Conservation (phyloP, 805 yeast species). For the Wickerhamomyces chaumierensis region DNA sequence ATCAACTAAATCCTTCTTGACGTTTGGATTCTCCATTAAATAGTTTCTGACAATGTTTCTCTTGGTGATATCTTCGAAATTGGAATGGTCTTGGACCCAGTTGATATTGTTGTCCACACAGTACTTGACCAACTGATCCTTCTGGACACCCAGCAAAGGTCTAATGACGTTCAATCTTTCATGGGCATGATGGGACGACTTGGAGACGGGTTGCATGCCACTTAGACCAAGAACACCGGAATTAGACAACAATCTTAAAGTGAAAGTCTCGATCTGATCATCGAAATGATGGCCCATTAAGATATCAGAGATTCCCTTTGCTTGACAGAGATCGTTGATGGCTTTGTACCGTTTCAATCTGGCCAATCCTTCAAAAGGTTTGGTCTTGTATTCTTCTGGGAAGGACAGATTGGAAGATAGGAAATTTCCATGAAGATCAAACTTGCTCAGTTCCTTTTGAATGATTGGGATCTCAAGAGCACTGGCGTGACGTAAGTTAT, state of each 20-base stretch:
- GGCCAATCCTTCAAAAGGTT: conserved; percentile 49
- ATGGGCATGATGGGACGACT: conserved; percentile 10
- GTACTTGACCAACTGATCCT: conserved; percentile 32
- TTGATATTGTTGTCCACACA: conserved; percentile 28
- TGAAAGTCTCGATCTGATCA: conserved; percentile 64
- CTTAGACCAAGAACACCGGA: conserved; percentile 46
- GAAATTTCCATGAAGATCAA: conserved; percentile 16
- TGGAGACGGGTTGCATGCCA: conserved; percentile 31
- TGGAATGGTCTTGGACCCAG: conserved; percentile 71
- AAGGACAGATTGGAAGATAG: conserved; percentile 1
- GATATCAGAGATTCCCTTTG: conserved; percentile 24
- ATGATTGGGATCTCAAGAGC: conserved; percentile 16
- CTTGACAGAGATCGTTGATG: conserved; percentile 30
- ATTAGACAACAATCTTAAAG: conserved; percentile 37
- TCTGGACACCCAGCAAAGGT: conserved; percentile 41
- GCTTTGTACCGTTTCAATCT: conserved; percentile 38
- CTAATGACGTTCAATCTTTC: conserved; percentile 24
- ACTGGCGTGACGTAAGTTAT: conserved; percentile 33
- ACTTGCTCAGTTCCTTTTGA: conserved; percentile 5
- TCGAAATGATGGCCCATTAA: conserved; percentile 59
- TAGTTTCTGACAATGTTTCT: conserved; percentile 44
- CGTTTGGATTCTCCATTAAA: conserved; percentile 9
- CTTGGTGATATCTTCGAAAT: conserved; percentile 36
- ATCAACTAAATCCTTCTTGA: conserved; percentile 4
- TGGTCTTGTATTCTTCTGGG: background rate